Evolutionary conservation across 139 green algal genomes (phyloP), one percentile per base, ranked within the genome.

Genomic region (Eudorina sp.): DNA sequence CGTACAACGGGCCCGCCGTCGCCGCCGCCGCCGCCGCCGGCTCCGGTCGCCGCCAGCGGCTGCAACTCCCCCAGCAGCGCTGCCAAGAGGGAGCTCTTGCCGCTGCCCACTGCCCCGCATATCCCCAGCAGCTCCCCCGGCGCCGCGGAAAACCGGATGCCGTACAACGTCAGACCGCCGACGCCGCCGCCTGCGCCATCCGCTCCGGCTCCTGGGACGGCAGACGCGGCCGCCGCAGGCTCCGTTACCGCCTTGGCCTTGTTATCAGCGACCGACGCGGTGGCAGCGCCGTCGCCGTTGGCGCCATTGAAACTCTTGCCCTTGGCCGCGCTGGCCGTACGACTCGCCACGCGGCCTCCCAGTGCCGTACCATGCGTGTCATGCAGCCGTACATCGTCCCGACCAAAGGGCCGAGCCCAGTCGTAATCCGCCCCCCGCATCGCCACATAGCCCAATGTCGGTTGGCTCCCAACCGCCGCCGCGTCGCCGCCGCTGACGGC

Each of bases 1-100:
- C 84, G 53, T 58, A 97, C 83, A 0, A 94, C 45, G 0, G 92
- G 86, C 9, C 89, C 87, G 51, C 62, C 38, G 27, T 78, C 84
- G 48, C 48, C 48, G 48, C 55, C 16, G 5, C 53, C 70, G 21
- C 5, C 38, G 53, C 31, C 8, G 7, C 34, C 76, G 34, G 8
- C 53, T 0, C 34, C 48, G 40, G 23, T 51, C 88, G 41, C 66
- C n/a, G 8, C 5, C 78, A 93, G 53, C 5, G 92, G 93, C 90
- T 95, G 90, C 78, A 98, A 86, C 92, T 98, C 96, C 0, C 94
- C 95, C 38, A 98, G 92, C 68, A 98, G 92, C 8, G 93, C 95
- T 4, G 91, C 89, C 89, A 98, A 92, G 51, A 98, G 64, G 51
- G 88, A 95, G 84, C 80, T 94, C 92, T 98, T 98, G 78, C 96